Conservation (phyloP, 2,329 filamentous ascomycete species). For the Xylogone sp. region DNA sequence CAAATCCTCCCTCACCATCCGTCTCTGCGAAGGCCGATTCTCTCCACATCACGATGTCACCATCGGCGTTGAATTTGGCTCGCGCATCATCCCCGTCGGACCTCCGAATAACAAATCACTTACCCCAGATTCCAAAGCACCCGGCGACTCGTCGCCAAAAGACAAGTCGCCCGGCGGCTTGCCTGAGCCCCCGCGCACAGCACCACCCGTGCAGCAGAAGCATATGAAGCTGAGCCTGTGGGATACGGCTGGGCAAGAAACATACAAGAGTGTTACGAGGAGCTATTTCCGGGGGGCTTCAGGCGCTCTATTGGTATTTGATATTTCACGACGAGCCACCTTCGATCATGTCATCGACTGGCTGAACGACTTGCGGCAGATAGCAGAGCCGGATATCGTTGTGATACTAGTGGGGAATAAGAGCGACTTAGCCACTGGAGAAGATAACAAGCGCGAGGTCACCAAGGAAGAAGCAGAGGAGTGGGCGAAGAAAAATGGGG, state of each 20-base stretch:
- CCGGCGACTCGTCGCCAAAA: conserved; percentile 18
- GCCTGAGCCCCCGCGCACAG: conserved; percentile 45
- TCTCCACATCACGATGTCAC: conserved; percentile 93
- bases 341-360: conserved; percentile 88
- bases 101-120: conserved; percentile 57
- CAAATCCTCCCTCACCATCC: conserved; percentile 91
- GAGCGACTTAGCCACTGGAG: conserved; percentile 64
- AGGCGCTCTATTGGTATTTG: conserved; percentile 84
- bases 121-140: conserved; percentile 43
- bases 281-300: conserved; percentile 70
- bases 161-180: conserved; percentile 37
- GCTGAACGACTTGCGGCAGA: conserved; percentile 90
- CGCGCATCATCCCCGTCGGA: conserved; percentile 85
- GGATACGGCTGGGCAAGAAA: conserved; percentile 97
- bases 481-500: conserved; percentile 82
- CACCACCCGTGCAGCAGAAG: conserved; percentile 45
- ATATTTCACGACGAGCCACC: conserved; percentile 81
- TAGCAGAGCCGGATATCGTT: conserved; percentile 93
- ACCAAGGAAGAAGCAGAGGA: conserved; percentile 78
- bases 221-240: conserved; percentile 94
- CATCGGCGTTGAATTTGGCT: conserved; percentile 97
- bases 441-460: conserved; percentile 71
- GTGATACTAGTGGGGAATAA: conserved; percentile 97
- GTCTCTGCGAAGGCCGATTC: conserved; percentile 95
- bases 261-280: conserved; percentile 92